Evolutionary conservation across 1,284 basidiomycete species (phyloP), one percentile per base, ranked within the genome.

Genomic region (Microbotryum violaceum): DNA sequence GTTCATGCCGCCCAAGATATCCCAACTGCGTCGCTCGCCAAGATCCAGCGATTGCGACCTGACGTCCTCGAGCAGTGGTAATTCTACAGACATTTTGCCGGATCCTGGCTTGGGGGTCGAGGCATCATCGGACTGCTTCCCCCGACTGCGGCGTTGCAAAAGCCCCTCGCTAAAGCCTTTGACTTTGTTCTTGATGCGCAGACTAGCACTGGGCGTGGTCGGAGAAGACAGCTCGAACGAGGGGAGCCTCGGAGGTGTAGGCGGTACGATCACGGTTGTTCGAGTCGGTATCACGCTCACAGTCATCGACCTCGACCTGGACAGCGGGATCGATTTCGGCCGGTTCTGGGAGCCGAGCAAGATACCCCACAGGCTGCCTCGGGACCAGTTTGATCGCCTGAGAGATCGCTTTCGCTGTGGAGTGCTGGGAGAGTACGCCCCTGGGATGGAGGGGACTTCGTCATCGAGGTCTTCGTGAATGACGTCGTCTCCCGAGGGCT

Each of bases 1-100:
- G 1, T 55, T 46, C n/a, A 65, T 23, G 8, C 52, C 31, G 33
- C 60, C 48, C 21, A 56, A n/a, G 23, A 60, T 31, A 29, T 49
- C 59, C 59, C 60, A 54, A 20, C 29, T 21, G 10, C 50, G 45
- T 23, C 49, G 49, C 21, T 37, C 37, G 6, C 33, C 37, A 25
- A 33, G 4, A 18, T 42, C 54, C 3, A 61, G 23, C 29, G 57
- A 29, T 29, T 20, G 18, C 25, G 49, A 23, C 2, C 37, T 42
- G 16, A 42, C 12, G 2, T 42, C 37, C 37, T 42, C 37, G 37
- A 42, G 37, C 16, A 42, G 37, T 18, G 37, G 37, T 42, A 6
- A 42, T 4, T 42, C 37, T 12, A 0, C 37, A 18, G 37, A 14
- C 37, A 42, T 42, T 14, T 42, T 42, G 37, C 37, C 2, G 1